Percentiles rank a stretch among this genome's conserved stretches.
Evolutionary conservation across 257 asterid genomes (phyloP).

Genomic region (Solanum peruvianum): DNA sequence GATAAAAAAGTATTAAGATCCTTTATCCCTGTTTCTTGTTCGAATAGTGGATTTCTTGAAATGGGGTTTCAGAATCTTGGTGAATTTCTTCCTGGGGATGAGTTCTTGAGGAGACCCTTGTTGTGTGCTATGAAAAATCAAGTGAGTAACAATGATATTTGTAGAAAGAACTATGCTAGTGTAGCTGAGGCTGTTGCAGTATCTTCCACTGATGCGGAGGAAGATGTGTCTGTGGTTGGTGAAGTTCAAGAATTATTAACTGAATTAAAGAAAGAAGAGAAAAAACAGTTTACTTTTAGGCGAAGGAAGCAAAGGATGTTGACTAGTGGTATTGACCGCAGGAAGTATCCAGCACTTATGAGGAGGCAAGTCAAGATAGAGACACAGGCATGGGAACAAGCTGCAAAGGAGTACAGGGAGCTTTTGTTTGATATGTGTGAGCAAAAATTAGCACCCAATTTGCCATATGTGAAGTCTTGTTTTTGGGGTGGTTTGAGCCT

Average conservation of each 20-base stretch:
- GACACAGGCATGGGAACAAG: conserved; percentile 86
- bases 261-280: conserved; percentile 51
- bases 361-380: conserved; percentile 69
- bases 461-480: conserved; percentile 81
- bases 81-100: conserved; percentile 8
- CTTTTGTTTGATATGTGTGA: conserved; percentile 81
- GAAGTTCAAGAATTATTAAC: conserved; percentile 48
- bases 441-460: conserved; percentile 81
- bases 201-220: conserved; percentile 51
- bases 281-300: conserved; percentile 8
- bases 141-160: conserved; percentile 8
- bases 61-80: conserved; percentile 19
- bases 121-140: conserved; percentile 6
- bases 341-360: conserved; percentile 32
- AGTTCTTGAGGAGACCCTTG: conserved; percentile 11
- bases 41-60: conserved; percentile 11
- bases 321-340: conserved; percentile 26
- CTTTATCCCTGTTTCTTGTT: conserved; percentile 21
- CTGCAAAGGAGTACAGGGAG: conserved; percentile 66
- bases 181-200: conserved; percentile 66
- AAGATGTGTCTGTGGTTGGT: conserved; percentile 5
- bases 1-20: conserved; percentile 11
- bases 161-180: conserved; percentile 45
- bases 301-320: conserved; percentile 23
- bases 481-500: conserved; percentile 95